Conservation (phyloP, 495 filamentous ascomycete genomes). For the Glonium stellatum region DNA sequence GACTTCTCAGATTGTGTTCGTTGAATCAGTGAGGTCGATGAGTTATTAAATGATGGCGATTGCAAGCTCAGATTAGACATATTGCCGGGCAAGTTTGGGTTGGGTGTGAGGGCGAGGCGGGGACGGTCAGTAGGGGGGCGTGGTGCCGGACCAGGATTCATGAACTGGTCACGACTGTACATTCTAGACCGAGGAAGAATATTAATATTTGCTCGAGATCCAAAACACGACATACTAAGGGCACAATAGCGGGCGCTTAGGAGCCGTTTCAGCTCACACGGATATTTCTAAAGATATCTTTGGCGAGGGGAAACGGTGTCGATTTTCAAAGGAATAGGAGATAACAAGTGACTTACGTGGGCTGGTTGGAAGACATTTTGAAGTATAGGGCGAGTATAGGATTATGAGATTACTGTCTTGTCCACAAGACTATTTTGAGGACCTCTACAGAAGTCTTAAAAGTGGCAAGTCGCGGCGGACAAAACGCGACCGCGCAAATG, state of each 20-base stretch:
- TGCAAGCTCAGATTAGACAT: constrained; percentile 67
- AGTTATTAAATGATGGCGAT: constrained; percentile 57
- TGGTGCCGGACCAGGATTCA: constrained; percentile 94
- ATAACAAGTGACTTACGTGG: neutral
- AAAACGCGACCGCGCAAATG: constrained; percentile 6
- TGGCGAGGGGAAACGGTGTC: too few relatives aligned
- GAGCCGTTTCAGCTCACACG: neutral
- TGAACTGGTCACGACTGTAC: constrained; percentile 55
- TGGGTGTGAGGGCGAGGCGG: constrained; percentile 64
- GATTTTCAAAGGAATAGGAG: too few relatives aligned
- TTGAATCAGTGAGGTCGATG: constrained; percentile 51
- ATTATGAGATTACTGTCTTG: neutral
- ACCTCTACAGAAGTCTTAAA: constrained; percentile 9
- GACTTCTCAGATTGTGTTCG: constrained; percentile 50
- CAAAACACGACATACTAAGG: neutral
- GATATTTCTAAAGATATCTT: too few relatives aligned
- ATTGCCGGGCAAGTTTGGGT: constrained; percentile 66
- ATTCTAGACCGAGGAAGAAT: constrained; percentile 27
- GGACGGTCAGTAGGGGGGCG: constrained; percentile 80
- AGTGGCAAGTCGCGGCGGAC: constrained; percentile 18
- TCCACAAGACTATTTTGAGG: neutral
- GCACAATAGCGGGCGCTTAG: neutral
- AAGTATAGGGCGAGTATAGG: neutral
- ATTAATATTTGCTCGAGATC: constrained; percentile 6
- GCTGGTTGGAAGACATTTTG: neutral